Evolutionary conservation across 2,329 filamentous ascomycete genomes (phyloP), one percentile per base, ranked within the genome.

Genomic region (Macrophomina pseudophaseolina): DNA sequence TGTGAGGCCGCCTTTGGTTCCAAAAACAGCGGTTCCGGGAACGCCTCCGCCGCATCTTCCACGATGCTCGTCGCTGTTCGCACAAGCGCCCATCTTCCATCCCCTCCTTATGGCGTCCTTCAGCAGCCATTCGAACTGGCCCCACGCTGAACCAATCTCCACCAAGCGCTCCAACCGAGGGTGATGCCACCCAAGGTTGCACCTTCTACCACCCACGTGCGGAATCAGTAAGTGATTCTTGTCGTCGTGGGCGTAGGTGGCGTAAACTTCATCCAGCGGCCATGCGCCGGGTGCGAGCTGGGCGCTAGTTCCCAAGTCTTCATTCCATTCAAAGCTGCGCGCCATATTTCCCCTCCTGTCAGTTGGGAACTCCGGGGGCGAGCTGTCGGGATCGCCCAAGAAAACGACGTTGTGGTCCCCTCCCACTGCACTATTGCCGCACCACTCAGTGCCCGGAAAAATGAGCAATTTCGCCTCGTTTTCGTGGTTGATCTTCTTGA

Each of bases 251-350:
- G 75, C 76, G 65, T 79, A 78, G 2, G 77, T 79, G 23, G 76
- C 75, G 62, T 79, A 79, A 0, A 79, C 70, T 54, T 79, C 76
- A 54, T 79, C 77, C 4, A 79, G 69, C 0, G 77, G 76, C 77
- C 76, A 79, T 1, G 77, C 74, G 16, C 76, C 75, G 0, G 76
- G 75, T 3, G 58, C 40, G 23, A 78, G 69, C 58, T 76, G 74
- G 1, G 71, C 71, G 42, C 16, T n/a, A 5, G 75, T 75, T 2
- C 75, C 75, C 42, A 44, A 14, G 46, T 78, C 67, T 56, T 78
- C 75, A 65, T 78, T 78, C 75, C 76, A 78, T 67, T 79, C 76
- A 62, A 79, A 79, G 60, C 74, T 76, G 7, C 76, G 69, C 4
- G 76, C 76, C 5, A 77, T 74, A 56, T 77, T 76, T 42, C 77